Conservation (phyloP, 2,329 filamentous ascomycete species). For the Hymenoscyphus fructigenus region DNA sequence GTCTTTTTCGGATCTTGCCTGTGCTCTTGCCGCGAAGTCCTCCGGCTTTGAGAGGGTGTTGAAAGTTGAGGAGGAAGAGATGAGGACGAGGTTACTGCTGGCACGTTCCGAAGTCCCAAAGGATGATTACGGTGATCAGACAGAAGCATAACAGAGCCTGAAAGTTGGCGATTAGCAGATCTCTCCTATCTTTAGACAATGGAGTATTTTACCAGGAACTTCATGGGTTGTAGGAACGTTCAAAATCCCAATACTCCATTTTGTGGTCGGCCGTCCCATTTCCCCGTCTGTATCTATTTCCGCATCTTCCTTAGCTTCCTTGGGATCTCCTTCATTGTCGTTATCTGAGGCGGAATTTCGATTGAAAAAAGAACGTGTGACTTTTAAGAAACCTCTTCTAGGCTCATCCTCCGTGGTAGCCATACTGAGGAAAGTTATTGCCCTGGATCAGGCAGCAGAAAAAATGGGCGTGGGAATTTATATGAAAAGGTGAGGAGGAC, state of each 20-base stretch:
- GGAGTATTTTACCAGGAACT: conserved; percentile 67
- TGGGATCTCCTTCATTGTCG: conserved; percentile 12
- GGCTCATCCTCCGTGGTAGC: background rate
- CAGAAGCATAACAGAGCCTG: conserved; percentile 59
- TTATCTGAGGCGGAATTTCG: conserved; percentile 24
- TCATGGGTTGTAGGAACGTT: conserved; percentile 80
- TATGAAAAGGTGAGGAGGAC: background rate
- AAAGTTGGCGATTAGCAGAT: background rate
- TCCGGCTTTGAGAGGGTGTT: conserved; percentile 17
- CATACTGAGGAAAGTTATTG: background rate
- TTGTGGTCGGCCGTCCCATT: conserved; percentile 32
- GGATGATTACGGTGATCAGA: conserved; percentile 57
- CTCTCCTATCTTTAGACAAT: background rate
- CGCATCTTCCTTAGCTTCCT: background rate
- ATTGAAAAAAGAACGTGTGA: conserved; percentile 25
- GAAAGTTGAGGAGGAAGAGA: conserved; percentile 38
- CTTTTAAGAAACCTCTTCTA: background rate
- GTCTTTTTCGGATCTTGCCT: conserved; percentile 60
- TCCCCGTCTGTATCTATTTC: background rate
- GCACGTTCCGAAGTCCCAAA: conserved; percentile 56
- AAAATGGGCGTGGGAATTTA: background rate
- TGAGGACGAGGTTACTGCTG: conserved; percentile 57
- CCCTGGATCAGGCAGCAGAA: background rate
- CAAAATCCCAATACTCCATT: conserved; percentile 74
- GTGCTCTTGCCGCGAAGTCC: conserved; percentile 16